Base-by-base conservation (phyloP, 805 yeast genomes). In the Sugiyamaella floridensis region DNA sequence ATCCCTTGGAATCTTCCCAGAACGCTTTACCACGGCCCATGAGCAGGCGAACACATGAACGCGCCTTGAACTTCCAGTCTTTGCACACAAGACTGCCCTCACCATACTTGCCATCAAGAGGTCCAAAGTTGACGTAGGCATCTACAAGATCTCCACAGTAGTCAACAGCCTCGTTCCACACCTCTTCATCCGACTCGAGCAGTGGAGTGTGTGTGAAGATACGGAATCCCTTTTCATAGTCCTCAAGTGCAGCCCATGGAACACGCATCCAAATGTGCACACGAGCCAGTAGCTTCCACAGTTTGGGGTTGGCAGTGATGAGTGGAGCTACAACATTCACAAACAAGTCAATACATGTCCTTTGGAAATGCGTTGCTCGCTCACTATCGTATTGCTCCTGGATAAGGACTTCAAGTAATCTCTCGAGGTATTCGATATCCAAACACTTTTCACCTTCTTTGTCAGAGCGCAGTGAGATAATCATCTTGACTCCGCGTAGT, bases 91-190 rank as follows among this genome's bases (percentile, higher is more conserved):
- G 59, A 65, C 86, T 88, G 18, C 84, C 95, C 1, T 88, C 89
- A 20, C 85, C 85, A 62, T 83, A 78, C 59, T 68, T 63, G 15
- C 75, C 75, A 20, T 63, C 67, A 47, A 80, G 67, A 53, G 85
- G 93, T n/a, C 98, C 98, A 32, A 87, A 75, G 2, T 86, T 83
- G 63, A 84, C 89, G 66, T 89, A 92, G 1, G 96, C 92, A 42
- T 93, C 86, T 1, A 86, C 82, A 52, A 92, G 73, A 56, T 89
- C 96, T 34, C 72, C 68, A 64, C 96, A 86, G 0, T 86, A 78
- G 19, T 83, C 90, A 4, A 87, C 89, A 0, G 95, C 88, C 37
- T 80, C 83, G 56, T 79, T 77, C 95, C 96, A 90, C 0, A 77
- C 73, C 4, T 57, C 60, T 63, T 83, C 89, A 56, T 80, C 76